A percentile compares a stretch with the other conserved stretches of the same genome.
phyloP scores from a whole-genome alignment of 75 land plant species.

The Larix kaempferi region DNA sequence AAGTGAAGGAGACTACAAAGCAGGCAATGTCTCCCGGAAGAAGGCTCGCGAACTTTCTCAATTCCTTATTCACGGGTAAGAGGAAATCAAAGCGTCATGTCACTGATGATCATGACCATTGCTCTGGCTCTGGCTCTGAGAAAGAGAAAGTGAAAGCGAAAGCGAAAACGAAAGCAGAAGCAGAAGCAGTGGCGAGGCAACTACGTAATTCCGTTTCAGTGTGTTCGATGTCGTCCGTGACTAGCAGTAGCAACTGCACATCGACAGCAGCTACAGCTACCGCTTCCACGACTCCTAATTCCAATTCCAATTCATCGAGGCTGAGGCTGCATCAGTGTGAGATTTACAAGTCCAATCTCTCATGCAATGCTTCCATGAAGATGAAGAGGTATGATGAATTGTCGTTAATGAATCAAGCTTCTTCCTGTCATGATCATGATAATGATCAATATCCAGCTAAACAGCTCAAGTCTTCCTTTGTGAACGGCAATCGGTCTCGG shows the following conservation, averaged over 20 bases:
- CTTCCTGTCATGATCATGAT: too few species aligned
- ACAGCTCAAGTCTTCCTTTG: too few species aligned
- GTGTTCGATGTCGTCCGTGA: not conserved
- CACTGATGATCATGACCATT: conserved; percentile 7
- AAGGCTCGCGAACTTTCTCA: conserved; percentile 42
- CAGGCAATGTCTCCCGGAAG: conserved; percentile 51
- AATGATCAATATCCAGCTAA: too few species aligned
- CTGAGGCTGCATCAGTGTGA: not conserved
- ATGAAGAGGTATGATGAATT: not conserved
- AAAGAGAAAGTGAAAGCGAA: too few species aligned
- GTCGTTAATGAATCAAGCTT: too few species aligned
- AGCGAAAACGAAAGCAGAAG: too few species aligned
- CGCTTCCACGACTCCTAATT: not conserved
- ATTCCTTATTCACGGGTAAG: conserved; percentile 31
- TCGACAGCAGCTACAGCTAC: too few species aligned
- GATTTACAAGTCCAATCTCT: not conserved
- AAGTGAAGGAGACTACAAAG: conserved; percentile 29
- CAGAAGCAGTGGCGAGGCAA: conserved; percentile 15
- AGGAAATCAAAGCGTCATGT: not conserved
- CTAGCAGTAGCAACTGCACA: not conserved
- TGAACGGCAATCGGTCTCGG: too few species aligned
- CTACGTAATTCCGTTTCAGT: not conserved
- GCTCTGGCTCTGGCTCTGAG: conserved; percentile 13
- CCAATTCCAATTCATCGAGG: not conserved
- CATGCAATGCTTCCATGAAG: not conserved